A percentile compares a stretch with the other conserved stretches of the same genome.
phyloP scores from a whole-genome alignment of 768 basidiomycete genomes.

The Mycena galopus region DNA sequence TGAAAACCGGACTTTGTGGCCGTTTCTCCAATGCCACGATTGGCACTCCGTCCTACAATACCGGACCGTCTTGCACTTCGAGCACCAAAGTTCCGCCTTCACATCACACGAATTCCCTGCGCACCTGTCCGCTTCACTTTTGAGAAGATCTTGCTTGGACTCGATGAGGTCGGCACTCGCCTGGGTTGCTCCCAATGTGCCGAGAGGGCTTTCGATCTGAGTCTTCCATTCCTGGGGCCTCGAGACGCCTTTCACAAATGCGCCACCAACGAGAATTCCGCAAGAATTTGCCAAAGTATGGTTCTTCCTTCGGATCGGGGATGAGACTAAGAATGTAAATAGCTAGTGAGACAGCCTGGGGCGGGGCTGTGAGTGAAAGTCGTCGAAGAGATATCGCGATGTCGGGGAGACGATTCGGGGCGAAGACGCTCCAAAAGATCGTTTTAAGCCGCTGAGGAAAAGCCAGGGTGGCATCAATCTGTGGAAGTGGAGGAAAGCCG shows the following conservation, averaged over 20 bases:
- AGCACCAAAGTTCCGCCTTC: constrained; percentile 33
- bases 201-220: neutral
- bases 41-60: constrained; percentile 37
- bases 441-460: no score
- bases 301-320: constrained; percentile 36
- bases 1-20: constrained; percentile 37
- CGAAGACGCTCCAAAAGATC: no score
- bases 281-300: constrained; percentile 40
- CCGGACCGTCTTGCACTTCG: constrained; percentile 35
- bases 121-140: constrained; percentile 18
- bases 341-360: constrained; percentile 28
- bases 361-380: constrained; percentile 35
- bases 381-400: constrained; percentile 26
- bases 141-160: constrained; percentile 22
- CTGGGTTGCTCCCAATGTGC: constrained; percentile 13
- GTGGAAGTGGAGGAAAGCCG: no score
- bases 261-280: constrained; percentile 30
- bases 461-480: no score
- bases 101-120: constrained; percentile 16
- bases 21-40: constrained; percentile 39
- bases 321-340: constrained; percentile 38
- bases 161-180: constrained; percentile 20
- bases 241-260: no score
- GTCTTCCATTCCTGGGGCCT: no score
- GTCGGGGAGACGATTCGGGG: no score